A percentile compares a stretch with the other conserved stretches of the same genome.
These are phyloP conservation scores for Alternaria panax DNA, from an alignment of 2,329 filamentous ascomycete genomes.

Conservation along the genomic window DNA sequence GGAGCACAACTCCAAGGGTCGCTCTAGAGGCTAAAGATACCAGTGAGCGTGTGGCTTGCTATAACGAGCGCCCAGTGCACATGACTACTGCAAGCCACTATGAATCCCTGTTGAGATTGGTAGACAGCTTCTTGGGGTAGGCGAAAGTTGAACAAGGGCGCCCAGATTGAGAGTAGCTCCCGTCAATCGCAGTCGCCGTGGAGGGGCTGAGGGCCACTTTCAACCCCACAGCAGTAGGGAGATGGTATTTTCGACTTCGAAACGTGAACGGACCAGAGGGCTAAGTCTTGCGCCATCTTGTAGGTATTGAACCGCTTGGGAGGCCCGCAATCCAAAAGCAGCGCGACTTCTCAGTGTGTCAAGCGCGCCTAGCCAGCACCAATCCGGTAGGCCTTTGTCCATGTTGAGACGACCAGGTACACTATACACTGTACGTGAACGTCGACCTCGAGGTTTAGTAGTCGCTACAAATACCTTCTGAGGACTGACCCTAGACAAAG, in stretches of 20 bases:
- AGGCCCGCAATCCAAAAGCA: slow-evolving; percentile 43
- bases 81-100: slow-evolving; percentile 38
- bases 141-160: slow-evolving; percentile 24
- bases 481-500: slow-evolving; percentile 48
- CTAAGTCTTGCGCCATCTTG: slow-evolving; percentile 30
- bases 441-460: slow-evolving; percentile 40
- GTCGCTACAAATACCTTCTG: slow-evolving; percentile 51
- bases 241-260: slow-evolving; percentile 36
- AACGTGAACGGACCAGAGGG: slow-evolving; percentile 31
- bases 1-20: slow-evolving; percentile 30
- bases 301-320: slow-evolving; percentile 28
- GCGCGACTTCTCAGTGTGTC: slow-evolving; percentile 41
- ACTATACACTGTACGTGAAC: slow-evolving; percentile 46
- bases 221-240: slow-evolving; percentile 37
- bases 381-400: slow-evolving; percentile 52
- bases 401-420: slow-evolving; percentile 46
- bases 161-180: slow-evolving; percentile 34
- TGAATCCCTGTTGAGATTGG: slow-evolving; percentile 29
- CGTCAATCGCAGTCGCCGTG: slow-evolving; percentile 29
- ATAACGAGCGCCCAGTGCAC: slow-evolving; percentile 27
- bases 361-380: slow-evolving; percentile 44
- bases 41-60: slow-evolving; percentile 30
- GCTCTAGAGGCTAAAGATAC: slow-evolving; percentile 32
- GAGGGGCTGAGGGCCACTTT: slow-evolving; percentile 42
- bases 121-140: slow-evolving; percentile 21